phyloP scores from a whole-genome alignment of 352 stramenopile genomes.

The Pythium phragmiticola region DNA sequence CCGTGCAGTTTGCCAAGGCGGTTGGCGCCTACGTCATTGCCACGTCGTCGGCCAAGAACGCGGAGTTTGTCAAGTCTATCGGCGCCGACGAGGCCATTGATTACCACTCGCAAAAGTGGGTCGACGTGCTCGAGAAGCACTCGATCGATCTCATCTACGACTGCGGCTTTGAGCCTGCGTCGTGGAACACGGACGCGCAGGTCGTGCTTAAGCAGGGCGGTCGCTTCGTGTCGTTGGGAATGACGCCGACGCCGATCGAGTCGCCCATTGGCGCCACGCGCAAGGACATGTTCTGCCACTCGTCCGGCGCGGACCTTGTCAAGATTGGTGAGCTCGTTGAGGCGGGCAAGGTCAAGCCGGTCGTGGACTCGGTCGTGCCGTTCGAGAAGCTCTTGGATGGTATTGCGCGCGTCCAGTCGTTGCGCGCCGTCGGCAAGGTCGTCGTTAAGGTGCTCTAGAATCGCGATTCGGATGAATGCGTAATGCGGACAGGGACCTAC shows the following conservation, averaged over 20 bases:
- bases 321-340: conserved; percentile 45
- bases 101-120: conserved; percentile 44
- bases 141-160: conserved; percentile 32
- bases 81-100: conserved; percentile 46
- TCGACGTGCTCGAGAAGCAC: conserved; percentile 26
- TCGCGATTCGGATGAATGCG: no score
- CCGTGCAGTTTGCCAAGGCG: conserved; percentile 19
- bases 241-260: conserved; percentile 37
- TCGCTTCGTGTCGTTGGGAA: conserved; percentile 39
- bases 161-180: conserved; percentile 29
- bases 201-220: conserved; percentile 37
- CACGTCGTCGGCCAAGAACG: conserved; percentile 37
- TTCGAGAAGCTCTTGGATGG: conserved; percentile 51
- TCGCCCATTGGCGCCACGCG: conserved; percentile 20
- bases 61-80: conserved; percentile 35
- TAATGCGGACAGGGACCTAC: no score
- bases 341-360: conserved; percentile 33
- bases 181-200: conserved; percentile 41
- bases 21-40: conserved; percentile 25
- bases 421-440: conserved; percentile 40
- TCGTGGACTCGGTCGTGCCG: conserved; percentile 41
- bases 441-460: conserved; percentile 14
- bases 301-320: conserved; percentile 33
- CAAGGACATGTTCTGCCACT: conserved; percentile 24
- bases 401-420: conserved; percentile 41